Evolutionary conservation across 2,329 filamentous ascomycete genomes (phyloP), one percentile per base, ranked within the genome.

Genomic region (Phoma herbarum): DNA sequence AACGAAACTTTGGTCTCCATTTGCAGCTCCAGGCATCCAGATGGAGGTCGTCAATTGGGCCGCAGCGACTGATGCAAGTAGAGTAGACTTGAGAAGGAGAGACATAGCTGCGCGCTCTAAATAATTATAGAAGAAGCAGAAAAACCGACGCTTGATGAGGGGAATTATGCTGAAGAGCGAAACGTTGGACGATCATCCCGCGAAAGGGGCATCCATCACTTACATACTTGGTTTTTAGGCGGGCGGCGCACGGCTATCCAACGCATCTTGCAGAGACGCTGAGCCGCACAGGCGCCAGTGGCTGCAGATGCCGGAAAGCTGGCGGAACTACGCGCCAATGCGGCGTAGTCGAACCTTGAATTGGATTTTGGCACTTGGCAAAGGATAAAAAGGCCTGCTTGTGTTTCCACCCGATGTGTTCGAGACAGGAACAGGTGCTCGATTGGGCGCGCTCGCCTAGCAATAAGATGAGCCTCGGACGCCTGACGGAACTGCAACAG

Each of bases 1-100:
- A 25, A 65, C 26, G 51, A 67, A 69, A 2, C 55, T 59, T 9
- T 61, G 35, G 8, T 66, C 54, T 4, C 51, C 35, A 22, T 57
- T 56, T 25, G 56, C 50, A 18, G 53, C 44, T 28, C 66, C 53
- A 3, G 70, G 69, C 47, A 73, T 49, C 68, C 71, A 73, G 11
- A 72, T 62, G 2, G 70, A 69, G 8, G 72, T 74, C 4, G 71
- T 75, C 14, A 72, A 22, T 25, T 70, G 52, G 9, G 72, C 71
- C n/a, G 67, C 49, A 16, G 65, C 67, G 14, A 53, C 56, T 8
- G 67, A 57, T 14, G 65, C 66, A 49, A 73, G 61, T 16, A 71
- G 51, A 18, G 71, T 50, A 31, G 62, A 46, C 9, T 61, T 62
- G 18, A 69, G 54, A 22, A 73, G 39, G 33, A 60, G 57, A 64